These are phyloP conservation scores for Starmerella bombi DNA, from an alignment of 805 yeast genomes.

Conservation along the genomic window DNA sequence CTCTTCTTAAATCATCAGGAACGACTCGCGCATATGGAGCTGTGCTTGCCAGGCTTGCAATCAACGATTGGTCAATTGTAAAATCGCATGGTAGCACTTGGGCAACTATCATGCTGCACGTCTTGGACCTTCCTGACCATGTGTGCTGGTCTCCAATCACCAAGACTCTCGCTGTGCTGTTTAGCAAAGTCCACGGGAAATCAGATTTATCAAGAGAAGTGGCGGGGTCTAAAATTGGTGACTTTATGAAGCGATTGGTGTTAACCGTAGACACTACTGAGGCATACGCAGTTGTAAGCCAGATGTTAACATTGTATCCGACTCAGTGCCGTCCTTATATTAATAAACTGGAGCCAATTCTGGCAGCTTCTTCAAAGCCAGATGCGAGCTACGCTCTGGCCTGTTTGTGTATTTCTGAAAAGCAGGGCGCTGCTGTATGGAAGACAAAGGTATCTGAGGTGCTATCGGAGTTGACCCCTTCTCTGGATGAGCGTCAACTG, in stretches of 20 bases:
- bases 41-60: slow-evolving; percentile 23
- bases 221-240: slow-evolving; percentile 63
- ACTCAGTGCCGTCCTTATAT: slow-evolving; percentile 19
- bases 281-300: slow-evolving; percentile 3
- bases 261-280: slow-evolving; percentile 8
- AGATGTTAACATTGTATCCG: slow-evolving; percentile 15
- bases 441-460: slow-evolving; percentile 1
- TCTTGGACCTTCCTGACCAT: slow-evolving; percentile 28
- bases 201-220: slow-evolving; percentile 74
- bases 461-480: not conserved
- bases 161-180: slow-evolving; percentile 21
- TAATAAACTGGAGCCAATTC: slow-evolving; percentile 12
- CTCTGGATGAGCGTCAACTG: not conserved
- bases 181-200: slow-evolving; percentile 42
- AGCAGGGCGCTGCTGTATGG: slow-evolving; percentile 16
- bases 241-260: slow-evolving; percentile 35
- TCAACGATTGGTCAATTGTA: slow-evolving; percentile 24
- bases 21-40: slow-evolving; percentile 30
- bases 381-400: slow-evolving; percentile 12
- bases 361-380: not conserved
- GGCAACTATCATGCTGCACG: slow-evolving; percentile 29
- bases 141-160: slow-evolving; percentile 25
- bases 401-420: slow-evolving; percentile 15
- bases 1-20: slow-evolving; percentile 29
- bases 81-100: slow-evolving; percentile 31